phyloP scores from a whole-genome alignment of 176 grass and related monocot species.

The Areca catechu region DNA sequence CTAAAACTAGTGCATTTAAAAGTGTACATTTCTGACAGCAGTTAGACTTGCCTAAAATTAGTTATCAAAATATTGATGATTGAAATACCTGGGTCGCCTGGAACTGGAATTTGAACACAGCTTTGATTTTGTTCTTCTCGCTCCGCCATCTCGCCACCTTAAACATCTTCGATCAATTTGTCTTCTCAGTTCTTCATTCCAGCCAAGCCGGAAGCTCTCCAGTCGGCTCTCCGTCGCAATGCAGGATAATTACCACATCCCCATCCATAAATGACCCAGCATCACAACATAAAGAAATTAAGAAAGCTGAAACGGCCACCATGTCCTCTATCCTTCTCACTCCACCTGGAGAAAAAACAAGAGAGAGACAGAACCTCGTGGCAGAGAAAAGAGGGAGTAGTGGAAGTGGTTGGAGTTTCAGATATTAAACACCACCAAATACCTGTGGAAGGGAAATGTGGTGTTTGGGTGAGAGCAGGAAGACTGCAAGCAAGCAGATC shows the following conservation, averaged over 20 bases:
- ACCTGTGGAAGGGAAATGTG: slow-evolving; percentile 9
- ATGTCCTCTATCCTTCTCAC: background rate
- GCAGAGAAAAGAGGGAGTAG: background rate
- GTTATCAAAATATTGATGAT: no score
- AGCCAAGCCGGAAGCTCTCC: background rate
- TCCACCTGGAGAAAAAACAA: background rate
- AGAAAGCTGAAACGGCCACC: no score
- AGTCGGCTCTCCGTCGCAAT: slow-evolving; percentile 14
- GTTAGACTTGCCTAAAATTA: no score
- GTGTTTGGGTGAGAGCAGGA: background rate
- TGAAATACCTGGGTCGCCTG: slow-evolving; percentile 50
- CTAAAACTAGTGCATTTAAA: no score
- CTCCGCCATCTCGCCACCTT: slow-evolving; percentile 67
- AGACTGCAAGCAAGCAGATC: slow-evolving; percentile 24
- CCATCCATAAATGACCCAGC: slow-evolving; percentile 9
- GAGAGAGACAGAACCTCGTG: slow-evolving; percentile 9
- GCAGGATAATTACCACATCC: slow-evolving; percentile 5
- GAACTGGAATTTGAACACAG: slow-evolving; percentile 89
- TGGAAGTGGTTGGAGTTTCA: no score
- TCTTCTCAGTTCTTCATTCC: slow-evolving; percentile 6
- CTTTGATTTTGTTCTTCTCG: slow-evolving; percentile 75
- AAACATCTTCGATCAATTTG: slow-evolving; percentile 55
- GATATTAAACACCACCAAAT: no score
- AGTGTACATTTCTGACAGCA: no score
- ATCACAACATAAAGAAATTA: background rate